phyloP scores from a whole-genome alignment of 768 basidiomycete genomes.

The Termitomyces sp. region DNA sequence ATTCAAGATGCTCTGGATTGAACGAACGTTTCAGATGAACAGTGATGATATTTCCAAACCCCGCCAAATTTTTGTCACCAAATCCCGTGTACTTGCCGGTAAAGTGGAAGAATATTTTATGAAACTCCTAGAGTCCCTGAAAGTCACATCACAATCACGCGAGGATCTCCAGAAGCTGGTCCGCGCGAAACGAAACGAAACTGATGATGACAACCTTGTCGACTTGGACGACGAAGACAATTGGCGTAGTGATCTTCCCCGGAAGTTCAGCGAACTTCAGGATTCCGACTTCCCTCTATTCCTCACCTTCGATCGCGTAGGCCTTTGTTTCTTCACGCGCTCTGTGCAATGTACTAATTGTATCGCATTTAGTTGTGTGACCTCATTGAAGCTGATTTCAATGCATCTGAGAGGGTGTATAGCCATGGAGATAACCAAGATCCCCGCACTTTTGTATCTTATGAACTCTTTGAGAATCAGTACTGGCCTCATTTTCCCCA shows the following conservation, averaged over 20 bases:
- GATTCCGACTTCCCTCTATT: constrained; percentile 70
- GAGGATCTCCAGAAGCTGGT: constrained; percentile 34
- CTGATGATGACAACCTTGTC: constrained; percentile 24
- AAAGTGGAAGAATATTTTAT: constrained; percentile 69
- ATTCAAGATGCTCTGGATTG: constrained; percentile 70
- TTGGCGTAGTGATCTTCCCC: constrained; percentile 44
- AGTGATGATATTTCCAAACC: constrained; percentile 38
- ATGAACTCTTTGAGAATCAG: constrained; percentile 38
- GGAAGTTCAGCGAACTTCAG: constrained; percentile 48
- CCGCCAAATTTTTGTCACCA: constrained; percentile 71
- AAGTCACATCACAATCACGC: constrained; percentile 28
- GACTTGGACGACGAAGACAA: constrained; percentile 40
- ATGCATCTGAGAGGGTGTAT: constrained; percentile 1
- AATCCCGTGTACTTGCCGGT: constrained; percentile 60
- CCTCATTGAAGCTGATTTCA: constrained; percentile 46
- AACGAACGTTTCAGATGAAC: constrained; percentile 46
- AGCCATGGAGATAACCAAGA: background rate
- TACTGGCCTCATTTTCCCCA: constrained; percentile 66
- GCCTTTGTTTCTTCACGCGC: constrained; percentile 9
- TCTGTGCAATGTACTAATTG: background rate
- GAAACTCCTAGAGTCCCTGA: constrained; percentile 44
- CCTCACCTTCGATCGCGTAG: constrained; percentile 59
- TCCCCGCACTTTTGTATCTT: constrained; percentile 35
- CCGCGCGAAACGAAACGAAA: constrained; percentile 10
- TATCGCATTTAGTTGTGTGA: constrained; percentile 35